These are phyloP conservation scores for Colletotrichum sp. DNA, from an alignment of 2,329 filamentous ascomycete species.

Conservation along the genomic window DNA sequence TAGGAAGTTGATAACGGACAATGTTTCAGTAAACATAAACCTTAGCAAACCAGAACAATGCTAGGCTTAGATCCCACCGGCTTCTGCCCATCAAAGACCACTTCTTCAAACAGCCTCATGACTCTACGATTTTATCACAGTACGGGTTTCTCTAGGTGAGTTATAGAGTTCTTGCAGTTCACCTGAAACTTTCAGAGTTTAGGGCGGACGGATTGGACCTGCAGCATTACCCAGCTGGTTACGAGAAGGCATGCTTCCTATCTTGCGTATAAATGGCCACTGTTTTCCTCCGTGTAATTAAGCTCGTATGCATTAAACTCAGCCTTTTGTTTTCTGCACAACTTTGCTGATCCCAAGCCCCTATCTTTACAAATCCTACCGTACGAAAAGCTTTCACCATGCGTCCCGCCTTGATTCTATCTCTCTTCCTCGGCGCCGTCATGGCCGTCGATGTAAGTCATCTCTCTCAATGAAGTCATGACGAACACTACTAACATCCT, in stretches of 20 bases:
- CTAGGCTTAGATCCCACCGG: background rate
- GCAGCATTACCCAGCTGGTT: background rate
- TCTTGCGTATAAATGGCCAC: background rate
- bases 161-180: background rate
- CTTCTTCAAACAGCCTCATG: background rate
- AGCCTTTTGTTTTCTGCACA: background rate
- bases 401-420: background rate
- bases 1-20: background rate
- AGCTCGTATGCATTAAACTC: background rate
- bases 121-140: background rate
- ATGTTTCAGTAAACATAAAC: background rate
- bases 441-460: background rate
- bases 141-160: fast-evolving
- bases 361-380: background rate
- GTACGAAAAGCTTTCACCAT: background rate
- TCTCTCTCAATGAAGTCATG: no score
- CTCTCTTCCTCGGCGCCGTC: background rate
- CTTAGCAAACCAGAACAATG: background rate
- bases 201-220: background rate
- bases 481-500: background rate
- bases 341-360: background rate
- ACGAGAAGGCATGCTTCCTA: fast-evolving
- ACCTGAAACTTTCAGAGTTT: background rate
- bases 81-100: background rate
- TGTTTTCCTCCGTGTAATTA: background rate